Conservation (phyloP, 2,329 filamentous ascomycete species). For the Talaromyces marneffei region DNA sequence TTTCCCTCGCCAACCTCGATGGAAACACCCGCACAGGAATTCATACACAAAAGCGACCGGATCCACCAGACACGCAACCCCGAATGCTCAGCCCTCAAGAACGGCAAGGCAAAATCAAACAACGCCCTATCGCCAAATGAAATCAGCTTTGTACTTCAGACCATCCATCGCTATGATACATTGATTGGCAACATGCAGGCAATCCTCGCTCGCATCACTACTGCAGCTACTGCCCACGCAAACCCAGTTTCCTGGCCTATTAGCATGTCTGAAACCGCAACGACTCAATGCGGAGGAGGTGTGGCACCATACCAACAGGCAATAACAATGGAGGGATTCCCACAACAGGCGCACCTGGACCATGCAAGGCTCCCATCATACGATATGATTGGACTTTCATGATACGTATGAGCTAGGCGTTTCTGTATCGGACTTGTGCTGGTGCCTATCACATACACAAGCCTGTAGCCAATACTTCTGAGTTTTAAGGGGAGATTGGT, state of each 20-base stretch:
- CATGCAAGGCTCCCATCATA: conserved; percentile 1
- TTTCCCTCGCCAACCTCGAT: neutral
- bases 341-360: neutral
- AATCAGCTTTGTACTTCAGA: neutral
- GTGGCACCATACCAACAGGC: neutral
- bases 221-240: neutral
- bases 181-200: conserved; percentile 5
- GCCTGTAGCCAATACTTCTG: neutral
- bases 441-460: neutral
- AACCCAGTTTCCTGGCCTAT: conserved; percentile 1
- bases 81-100: neutral
- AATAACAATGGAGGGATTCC: neutral
- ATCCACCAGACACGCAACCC: neutral
- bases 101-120: neutral
- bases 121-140: neutral
- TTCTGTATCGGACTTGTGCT: neutral
- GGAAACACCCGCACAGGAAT: neutral
- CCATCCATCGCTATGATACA: conserved; percentile 2
- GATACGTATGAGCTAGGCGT: neutral
- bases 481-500: neutral
- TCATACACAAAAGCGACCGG: neutral
- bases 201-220: neutral
- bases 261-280: neutral
- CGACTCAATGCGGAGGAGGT: neutral
- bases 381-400: neutral